Evolutionary conservation across 1,139 yeast species (phyloP), one percentile per base, ranked within the genome.

Genomic region (Saccharomycopsis hybrid): DNA sequence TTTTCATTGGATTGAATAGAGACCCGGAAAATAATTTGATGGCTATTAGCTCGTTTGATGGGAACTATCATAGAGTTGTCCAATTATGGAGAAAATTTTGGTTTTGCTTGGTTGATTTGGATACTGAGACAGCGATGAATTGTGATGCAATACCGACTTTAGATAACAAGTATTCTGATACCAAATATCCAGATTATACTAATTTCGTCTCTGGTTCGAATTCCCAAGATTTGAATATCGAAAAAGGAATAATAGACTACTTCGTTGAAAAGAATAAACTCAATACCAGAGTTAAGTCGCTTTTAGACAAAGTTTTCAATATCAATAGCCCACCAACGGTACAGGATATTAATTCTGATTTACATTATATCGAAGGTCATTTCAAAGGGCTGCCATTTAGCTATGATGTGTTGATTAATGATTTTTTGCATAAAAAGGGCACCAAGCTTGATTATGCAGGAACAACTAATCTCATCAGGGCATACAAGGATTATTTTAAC

Each of bases 1-100:
- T 68, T 46, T 62, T 67, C 5, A 62, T 68, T 43, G 78, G 78
- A 1, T 58, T 70, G n/a, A 66, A 73, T 54, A 63, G 74, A 50
- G 76, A 73, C 53, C 73, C 77, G 0, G 60, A 60, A 1, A 53
- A 61, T 39, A 69, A 65, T 51, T 41, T 46, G 46, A 18, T 41
- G 7, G 39, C 37, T 32, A 27, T 44, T 25, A 30, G 33, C 7
- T 30, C 29, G 13, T 25, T 29, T 27, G 44, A 18, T 4, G 33
- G 24, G 11, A 51, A 47, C 38, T 33, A 52, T 11, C 8, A 40
- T 24, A 33, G 39, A 13, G 25, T 48, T n/a, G 29, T 50, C 7
- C 51, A 47, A 29, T 33, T 52, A 13, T 52, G 55, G 55, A 30
- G 53, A 47, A 50, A 50, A 28, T 2, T 41, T 5, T 52, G 54